Evolutionary conservation across 1,284 basidiomycete species (phyloP).

Genomic region (Pseudozyma tsukubaensis): DNA sequence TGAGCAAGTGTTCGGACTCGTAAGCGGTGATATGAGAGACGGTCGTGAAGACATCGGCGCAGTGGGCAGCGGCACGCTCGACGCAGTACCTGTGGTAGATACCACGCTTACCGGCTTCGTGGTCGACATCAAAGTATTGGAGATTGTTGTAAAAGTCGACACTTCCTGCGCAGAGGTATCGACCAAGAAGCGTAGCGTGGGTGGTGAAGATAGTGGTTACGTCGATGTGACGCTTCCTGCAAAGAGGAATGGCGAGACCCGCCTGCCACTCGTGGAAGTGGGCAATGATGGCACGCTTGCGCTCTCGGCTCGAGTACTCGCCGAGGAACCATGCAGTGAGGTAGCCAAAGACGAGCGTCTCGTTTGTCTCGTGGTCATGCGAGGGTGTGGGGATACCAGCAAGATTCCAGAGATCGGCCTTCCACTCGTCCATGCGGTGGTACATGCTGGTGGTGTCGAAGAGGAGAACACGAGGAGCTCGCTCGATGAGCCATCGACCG

Average conservation of each 20-base stretch:
- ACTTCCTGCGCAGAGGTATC: constrained; percentile 95
- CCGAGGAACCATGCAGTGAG: constrained; percentile 99
- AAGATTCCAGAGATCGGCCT: constrained; percentile 95
- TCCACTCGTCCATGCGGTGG: constrained; percentile 94
- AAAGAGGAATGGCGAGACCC: constrained; percentile 93
- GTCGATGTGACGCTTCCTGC: constrained; percentile 95
- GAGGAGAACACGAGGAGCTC: constrained; percentile 89
- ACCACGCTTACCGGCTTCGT: constrained; percentile 97
- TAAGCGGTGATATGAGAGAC: constrained; percentile 93
- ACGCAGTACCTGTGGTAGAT: constrained; percentile 94
- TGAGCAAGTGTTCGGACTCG: constrained; percentile 93
- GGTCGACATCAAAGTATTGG: constrained; percentile 98
- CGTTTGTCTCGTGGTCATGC: constrained; percentile 96
- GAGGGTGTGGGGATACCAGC: constrained; percentile 96
- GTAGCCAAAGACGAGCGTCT: constrained; percentile 98
- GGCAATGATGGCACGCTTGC: constrained; percentile 86
- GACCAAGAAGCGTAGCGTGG: constrained; percentile 96
- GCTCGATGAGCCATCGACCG: constrained; percentile 97
- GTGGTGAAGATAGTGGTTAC: constrained; percentile 95
- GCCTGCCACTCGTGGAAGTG: constrained; percentile 99
- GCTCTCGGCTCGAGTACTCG: constrained; percentile 86
- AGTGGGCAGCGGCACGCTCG: constrained; percentile 91
- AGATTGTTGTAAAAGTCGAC: constrained; percentile 99
- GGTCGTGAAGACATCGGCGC: constrained; percentile 97
- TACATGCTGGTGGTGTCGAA: constrained; percentile 94